Conservation (phyloP, 2,329 filamentous ascomycete genomes). For the Macrophomina tecta region DNA sequence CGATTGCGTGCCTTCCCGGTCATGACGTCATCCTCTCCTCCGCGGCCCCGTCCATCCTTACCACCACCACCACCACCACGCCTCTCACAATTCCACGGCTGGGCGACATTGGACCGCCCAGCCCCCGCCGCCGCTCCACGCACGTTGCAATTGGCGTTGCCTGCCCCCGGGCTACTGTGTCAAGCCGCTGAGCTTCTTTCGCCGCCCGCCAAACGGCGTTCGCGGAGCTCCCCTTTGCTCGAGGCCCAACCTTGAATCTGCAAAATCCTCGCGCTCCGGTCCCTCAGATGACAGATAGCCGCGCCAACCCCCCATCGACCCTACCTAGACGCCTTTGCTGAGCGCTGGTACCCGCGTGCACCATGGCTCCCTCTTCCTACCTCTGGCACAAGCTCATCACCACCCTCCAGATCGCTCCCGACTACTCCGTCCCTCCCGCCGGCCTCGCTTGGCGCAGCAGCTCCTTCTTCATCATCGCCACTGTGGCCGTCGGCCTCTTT, state of each 20-base stretch:
- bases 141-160: not conserved
- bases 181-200: not conserved
- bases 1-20: slow-evolving; percentile 15
- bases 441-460: slow-evolving; percentile 61
- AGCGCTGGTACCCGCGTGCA: not conserved
- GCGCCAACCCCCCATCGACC: too few relatives aligned
- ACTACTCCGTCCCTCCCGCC: slow-evolving; percentile 1
- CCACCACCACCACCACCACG: not conserved
- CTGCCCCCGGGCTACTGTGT: not conserved
- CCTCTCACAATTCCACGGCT: slow-evolving; percentile 6
- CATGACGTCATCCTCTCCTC: slow-evolving; percentile 8
- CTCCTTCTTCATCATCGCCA: slow-evolving; percentile 63
- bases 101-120: not conserved
- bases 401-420: slow-evolving; percentile 18
- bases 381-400: slow-evolving; percentile 14
- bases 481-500: slow-evolving; percentile 62
- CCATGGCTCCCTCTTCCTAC: slow-evolving; percentile 4
- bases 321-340: too few relatives aligned
- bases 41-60: too few relatives aligned
- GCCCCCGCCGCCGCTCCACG: not conserved
- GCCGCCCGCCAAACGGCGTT: not conserved
- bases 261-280: not conserved
- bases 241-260: not conserved
- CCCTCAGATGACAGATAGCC: too few relatives aligned
- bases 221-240: not conserved